Evolutionary conservation across 1,139 yeast species (phyloP), one percentile per base, ranked within the genome.

Genomic region (Casaregolazyma suthepensis): DNA sequence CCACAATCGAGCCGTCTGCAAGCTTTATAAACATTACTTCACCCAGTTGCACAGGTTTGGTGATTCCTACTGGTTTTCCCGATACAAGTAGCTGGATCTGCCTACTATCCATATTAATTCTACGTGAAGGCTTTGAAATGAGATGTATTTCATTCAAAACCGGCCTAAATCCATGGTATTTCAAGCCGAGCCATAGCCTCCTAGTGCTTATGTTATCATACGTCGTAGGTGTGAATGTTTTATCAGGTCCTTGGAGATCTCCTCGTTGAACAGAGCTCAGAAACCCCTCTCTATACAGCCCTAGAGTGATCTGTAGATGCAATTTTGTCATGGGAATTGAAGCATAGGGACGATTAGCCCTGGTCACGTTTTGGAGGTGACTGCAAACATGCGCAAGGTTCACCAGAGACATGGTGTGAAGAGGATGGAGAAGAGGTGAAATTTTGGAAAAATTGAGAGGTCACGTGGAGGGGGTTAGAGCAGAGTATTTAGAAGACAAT

Each of bases 281-380:
- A 69, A 91, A 89, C 1, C 99, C 99, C 71, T 91, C 95, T 61
- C 84, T 86, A 73, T 93, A 88, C 50, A 93, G 79, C 43, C 91
- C 93, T 53, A 87, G 75, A 12, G 96, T 88, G 51, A 93, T 78
- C 65, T 87, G 89, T 57, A 94, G 76, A 67, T 91, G 96, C 62
- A 89, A 75, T 64, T 87, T 83, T 26, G 91, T 81, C 74, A 85
- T 87, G 20, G 97, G 97, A 20, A 93, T 80, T 13, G 93, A 80
- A 0, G 98, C 89, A 56, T 85, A 71, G 29, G 94, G 78, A 50
- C 83, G 73, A 65, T 81, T 81, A 46, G 88, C 93, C 67, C 87
- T 80, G 17, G 88, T 79, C 61, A 94, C 89, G 73, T 93, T 93
- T 71, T 89, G 95, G 58, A 93, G 70, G 66, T 93, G 99, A 35